These are phyloP conservation scores for Camellia granthamiana DNA, from an alignment of 148 eudicot species.

Conservation along the genomic window DNA sequence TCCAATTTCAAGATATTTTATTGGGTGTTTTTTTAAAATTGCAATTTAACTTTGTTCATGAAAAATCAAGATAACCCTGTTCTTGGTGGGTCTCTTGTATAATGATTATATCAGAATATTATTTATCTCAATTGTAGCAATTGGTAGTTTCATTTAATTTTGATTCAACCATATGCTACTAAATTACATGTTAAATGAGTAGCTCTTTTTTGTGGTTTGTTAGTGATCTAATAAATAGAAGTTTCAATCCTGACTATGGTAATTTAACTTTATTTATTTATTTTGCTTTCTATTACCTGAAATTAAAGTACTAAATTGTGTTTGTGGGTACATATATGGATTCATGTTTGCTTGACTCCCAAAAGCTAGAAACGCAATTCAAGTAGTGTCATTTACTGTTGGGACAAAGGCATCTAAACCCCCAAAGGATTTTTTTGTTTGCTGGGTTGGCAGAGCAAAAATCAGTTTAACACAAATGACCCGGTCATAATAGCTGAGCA, in stretches of 20 bases:
- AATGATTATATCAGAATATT: neutral
- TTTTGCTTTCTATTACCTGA: neutral
- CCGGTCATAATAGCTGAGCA: neutral
- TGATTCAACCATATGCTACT: neutral
- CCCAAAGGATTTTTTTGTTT: neutral
- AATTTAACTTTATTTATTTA: neutral
- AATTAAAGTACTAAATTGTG: neutral
- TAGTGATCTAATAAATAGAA: neutral
- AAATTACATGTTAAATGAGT: neutral
- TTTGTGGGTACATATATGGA: neutral
- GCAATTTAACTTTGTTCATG: neutral
- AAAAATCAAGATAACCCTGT: neutral
- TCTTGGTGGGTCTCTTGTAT: neutral
- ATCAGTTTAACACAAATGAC: neutral
- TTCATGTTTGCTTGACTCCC: constrained; percentile 7
- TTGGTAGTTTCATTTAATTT: neutral
- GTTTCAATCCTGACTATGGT: neutral
- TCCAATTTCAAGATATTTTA: neutral
- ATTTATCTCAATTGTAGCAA: too few relatives aligned
- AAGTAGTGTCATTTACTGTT: neutral
- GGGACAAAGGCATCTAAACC: constrained; percentile 1
- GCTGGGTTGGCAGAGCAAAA: neutral
- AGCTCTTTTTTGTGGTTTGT: neutral
- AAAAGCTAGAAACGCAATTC: neutral
- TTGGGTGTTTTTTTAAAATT: neutral